These are phyloP conservation scores for Kitagawia praeruptora DNA, from an alignment of 129 eudicot species.

Conservation along the genomic window DNA sequence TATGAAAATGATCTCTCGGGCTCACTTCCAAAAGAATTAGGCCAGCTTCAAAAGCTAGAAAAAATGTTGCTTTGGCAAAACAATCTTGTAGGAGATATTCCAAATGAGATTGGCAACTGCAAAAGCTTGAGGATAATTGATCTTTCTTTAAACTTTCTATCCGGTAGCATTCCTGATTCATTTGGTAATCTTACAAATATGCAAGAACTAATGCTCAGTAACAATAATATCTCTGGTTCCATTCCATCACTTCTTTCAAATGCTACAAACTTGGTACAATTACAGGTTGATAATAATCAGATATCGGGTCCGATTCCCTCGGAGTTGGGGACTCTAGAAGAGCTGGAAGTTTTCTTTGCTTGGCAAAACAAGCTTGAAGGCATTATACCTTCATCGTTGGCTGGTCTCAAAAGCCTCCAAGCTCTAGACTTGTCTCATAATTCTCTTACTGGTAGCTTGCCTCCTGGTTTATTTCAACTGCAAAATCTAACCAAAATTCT, in stretches of 20 bases:
- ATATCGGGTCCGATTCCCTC: conserved; percentile 51
- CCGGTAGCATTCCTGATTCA: conserved; percentile 57
- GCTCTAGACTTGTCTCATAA: conserved; percentile 70
- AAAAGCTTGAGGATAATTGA: conserved; percentile 43
- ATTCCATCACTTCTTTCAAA: conserved; percentile 62
- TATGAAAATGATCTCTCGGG: conserved; percentile 70
- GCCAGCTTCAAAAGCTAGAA: conserved; percentile 55
- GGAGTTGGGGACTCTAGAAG: conserved; percentile 48
- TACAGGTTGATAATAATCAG: conserved; percentile 59
- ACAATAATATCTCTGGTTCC: conserved; percentile 69
- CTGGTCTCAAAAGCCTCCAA: conserved; percentile 59
- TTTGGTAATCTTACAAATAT: conserved; percentile 48
- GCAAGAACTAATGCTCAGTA: conserved; percentile 72
- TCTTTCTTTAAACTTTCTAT: conserved; percentile 51
- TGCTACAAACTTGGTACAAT: conserved; percentile 43
- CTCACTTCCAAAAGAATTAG: conserved; percentile 56
- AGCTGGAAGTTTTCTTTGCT: conserved; percentile 59
- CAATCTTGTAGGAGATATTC: conserved; percentile 55
- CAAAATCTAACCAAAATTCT: conserved; percentile 60
- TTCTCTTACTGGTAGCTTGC: conserved; percentile 54
- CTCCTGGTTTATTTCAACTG: conserved; percentile 49
- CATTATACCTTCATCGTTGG: conserved; percentile 40
- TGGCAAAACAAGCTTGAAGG: conserved; percentile 88
- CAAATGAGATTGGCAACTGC: conserved; percentile 61
- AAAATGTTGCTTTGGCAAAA: conserved; percentile 73